These are phyloP conservation scores for Acorus calamus DNA, from an alignment of 106 monocot species.

Conservation along the genomic window DNA sequence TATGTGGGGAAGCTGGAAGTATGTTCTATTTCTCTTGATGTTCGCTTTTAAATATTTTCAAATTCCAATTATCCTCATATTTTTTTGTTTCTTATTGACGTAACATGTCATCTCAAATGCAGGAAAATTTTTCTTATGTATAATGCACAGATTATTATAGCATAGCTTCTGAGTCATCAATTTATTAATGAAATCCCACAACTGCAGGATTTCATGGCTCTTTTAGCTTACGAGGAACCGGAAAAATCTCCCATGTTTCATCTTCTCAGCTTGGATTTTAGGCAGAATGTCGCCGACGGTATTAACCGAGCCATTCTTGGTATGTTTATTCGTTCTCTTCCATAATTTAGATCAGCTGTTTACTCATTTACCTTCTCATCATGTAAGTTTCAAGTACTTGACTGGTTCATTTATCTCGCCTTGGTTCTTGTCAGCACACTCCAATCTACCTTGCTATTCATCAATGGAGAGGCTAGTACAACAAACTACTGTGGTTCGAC, in stretches of 20 bases:
- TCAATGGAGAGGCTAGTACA: constrained; percentile 81
- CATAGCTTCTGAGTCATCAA: too few species aligned
- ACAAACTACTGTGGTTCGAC: constrained; percentile 66
- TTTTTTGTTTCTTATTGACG: neutral
- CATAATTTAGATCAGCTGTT: constrained; percentile 5
- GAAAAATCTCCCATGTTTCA: constrained; percentile 94
- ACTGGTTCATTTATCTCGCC: neutral
- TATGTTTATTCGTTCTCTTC: constrained; percentile 15
- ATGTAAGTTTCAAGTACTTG: neutral
- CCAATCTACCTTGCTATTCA: constrained; percentile 76
- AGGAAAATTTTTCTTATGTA: too few species aligned
- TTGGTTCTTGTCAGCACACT: constrained; percentile 42
- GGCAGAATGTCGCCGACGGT: constrained; percentile 67
- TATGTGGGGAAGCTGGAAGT: constrained; percentile 91
- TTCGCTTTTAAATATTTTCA: neutral
- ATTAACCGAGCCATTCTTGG: constrained; percentile 84
- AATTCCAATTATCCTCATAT: too few species aligned
- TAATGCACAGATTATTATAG: too few species aligned
- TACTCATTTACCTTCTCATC: neutral
- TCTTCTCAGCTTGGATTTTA: constrained; percentile 64
- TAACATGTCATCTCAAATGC: neutral
- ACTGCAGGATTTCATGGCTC: constrained; percentile 71
- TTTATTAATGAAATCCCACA: neutral
- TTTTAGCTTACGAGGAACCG: constrained; percentile 85
- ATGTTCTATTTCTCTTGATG: constrained; percentile 11